Evolutionary conservation across 1,284 basidiomycete genomes (phyloP), one percentile per base, ranked within the genome.

Genomic region (Heliocybe sulcata): DNA sequence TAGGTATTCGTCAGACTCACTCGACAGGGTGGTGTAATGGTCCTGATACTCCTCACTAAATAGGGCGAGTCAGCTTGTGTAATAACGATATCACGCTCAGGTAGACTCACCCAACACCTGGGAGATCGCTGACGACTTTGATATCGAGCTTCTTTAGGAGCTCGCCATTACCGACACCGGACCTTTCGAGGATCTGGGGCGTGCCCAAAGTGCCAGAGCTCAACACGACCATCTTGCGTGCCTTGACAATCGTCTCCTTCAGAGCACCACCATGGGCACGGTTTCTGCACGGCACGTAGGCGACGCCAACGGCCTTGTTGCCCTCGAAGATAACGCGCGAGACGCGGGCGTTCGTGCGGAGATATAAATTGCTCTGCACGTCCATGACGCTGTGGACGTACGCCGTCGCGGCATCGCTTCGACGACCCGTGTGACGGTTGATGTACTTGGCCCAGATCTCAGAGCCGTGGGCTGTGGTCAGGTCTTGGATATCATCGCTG

Each of bases 391-490:
- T 82, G 27, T 45, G 26, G 19, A 23, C 49, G 68, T 55, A 58
- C 82, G 82, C 82, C 51, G 83, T 85, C 3, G 85, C 83, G 51
- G 85, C 84, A 61, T 87, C 85, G 59, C 82, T 84, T 52, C 84
- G 81, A 57, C 85, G 74, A 55, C 85, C 85, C 25, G 84, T 87
- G 60, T 85, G 77, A 58, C 83, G 77, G 69, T 87, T 87, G 72
- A 87, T 83, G 63, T 87, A 88, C 65, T 88, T 87, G 45, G 84
- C 83, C 85, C 85, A 87, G 56, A 86, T 83, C 66, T 87, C 85
- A 53, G 84, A 77, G 19, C 73, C 83, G 59, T 87, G 80, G n/a
- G 77, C 65, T 35, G 83, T 84, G 55, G 74, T 68, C 48, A 84
- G 73, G 66, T 87, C 83, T 77, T 52, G 22, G 6, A 56, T 25